A percentile compares a stretch with the other conserved stretches of the same genome.
These are phyloP conservation scores for Russula earlei DNA, from an alignment of 768 basidiomycete species.

Conservation along the genomic window DNA sequence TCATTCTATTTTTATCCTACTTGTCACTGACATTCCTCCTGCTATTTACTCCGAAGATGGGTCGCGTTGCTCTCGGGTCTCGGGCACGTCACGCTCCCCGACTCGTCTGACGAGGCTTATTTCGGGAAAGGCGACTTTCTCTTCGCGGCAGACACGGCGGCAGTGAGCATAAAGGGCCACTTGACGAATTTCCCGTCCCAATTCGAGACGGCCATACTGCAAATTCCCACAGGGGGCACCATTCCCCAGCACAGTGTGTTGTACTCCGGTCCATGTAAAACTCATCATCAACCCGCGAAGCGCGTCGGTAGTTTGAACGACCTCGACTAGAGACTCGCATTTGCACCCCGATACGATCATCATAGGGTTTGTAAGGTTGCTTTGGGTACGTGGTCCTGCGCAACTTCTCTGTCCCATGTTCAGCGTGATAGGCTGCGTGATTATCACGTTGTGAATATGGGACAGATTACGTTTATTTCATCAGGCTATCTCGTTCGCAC, in stretches of 20 bases:
- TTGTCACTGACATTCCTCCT: background rate
- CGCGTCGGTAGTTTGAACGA: background rate
- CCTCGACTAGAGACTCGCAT: background rate
- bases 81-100: constrained; percentile 22
- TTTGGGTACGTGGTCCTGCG: background rate
- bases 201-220: constrained; percentile 18
- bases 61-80: constrained; percentile 23
- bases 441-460: background rate
- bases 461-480: background rate
- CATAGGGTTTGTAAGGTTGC: background rate
- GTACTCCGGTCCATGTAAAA: constrained; percentile 19
- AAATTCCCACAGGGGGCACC: constrained; percentile 22
- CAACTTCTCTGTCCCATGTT: background rate
- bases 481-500: background rate
- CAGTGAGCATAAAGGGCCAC: constrained; percentile 19
- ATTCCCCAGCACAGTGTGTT: constrained; percentile 22
- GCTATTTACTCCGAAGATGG: constrained; percentile 6
- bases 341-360: background rate
- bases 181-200: constrained; percentile 22
- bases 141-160: constrained; percentile 20
- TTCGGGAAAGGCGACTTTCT: constrained; percentile 21
- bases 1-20: background rate
- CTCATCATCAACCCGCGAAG: background rate
- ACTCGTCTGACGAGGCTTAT: constrained; percentile 15
- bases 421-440: background rate